Conservation (phyloP, 495 filamentous ascomycete genomes). For the Physcia stellaris region DNA sequence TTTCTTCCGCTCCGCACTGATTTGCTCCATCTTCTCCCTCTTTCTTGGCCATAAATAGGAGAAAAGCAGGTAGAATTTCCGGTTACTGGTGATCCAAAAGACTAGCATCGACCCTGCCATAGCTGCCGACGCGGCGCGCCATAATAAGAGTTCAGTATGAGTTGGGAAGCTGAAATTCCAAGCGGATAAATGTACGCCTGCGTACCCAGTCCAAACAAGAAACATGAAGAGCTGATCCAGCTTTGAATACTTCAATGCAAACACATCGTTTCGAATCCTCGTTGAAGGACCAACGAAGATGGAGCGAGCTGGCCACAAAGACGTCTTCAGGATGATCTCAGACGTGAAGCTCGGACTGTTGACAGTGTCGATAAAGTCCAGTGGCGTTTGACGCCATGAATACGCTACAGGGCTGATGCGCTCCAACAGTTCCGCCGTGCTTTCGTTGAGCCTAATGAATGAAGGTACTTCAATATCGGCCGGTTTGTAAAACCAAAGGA, state of each 20-base stretch:
- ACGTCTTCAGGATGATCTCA: conserved; percentile 2
- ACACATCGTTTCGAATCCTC: conserved; percentile 17
- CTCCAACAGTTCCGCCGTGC: conserved; percentile 1
- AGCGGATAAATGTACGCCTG: conserved; percentile 17
- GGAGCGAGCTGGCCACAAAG: conserved; percentile 5
- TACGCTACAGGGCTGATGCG: neutral
- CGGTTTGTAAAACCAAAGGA: conserved; percentile 20
- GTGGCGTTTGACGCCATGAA: conserved; percentile 13
- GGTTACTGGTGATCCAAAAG: too few relatives aligned
- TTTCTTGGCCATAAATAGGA: too few relatives aligned
- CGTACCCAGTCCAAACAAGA: conserved; percentile 6
- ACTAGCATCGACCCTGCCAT: too few relatives aligned
- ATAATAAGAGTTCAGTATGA: conserved; percentile 18
- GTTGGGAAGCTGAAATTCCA: conserved; percentile 31
- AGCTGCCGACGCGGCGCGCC: too few relatives aligned
- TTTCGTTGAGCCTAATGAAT: neutral
- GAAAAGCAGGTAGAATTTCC: too few relatives aligned
- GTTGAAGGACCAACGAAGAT: conserved; percentile 6
- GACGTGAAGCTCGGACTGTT: conserved; percentile 7
- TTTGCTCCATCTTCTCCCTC: too few relatives aligned
- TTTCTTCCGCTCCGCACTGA: too few relatives aligned
- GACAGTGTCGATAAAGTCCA: conserved; percentile 20
- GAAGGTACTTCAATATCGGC: conserved; percentile 14
- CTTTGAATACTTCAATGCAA: neutral
- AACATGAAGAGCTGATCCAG: conserved; percentile 6